Base-by-base conservation (phyloP, 305 asterid species). In the Stenogyne calaminthoides region DNA sequence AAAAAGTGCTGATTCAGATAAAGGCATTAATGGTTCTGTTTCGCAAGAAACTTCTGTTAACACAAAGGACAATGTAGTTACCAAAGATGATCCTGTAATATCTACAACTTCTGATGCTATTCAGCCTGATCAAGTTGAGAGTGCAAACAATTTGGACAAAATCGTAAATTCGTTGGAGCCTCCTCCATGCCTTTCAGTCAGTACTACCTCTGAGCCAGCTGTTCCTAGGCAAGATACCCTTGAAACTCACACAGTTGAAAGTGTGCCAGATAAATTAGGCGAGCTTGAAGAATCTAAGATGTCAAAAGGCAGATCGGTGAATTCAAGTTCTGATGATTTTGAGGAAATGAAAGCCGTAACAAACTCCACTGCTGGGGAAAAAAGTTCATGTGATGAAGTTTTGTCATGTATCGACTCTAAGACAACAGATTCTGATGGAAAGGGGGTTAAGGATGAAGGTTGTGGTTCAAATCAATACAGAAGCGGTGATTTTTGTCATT, bases 261-360 rank as follows among this genome's bases (percentile, higher is more conserved):
- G 73, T 76, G 77, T 80, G 47, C 69, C 85, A 0, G 85, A 80
- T 78, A 84, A 85, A 69, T 18, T 69, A 29, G 79, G 61, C 52
- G 74, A 77, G 2, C 73, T 27, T 59, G 84, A 83, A 78, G 81
- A 70, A 59, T 72, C 73, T 14, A 80, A 75, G 74, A 34, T 72
- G n/a, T 67, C 81, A 27, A 82, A 80, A 32, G 82, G 54, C 22
- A 76, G 27, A 58, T 70, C 80, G 60, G 6, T 65, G 49, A 64
- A 84, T 78, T 72, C 86, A 76, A 73, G 78, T 85, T 78, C 83
- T 76, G 87, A 81, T 81, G 80, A 75, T 72, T 77, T 70, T 40
- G 80, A 72, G 76, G 87, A 80, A 52, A 58, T 39, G 60, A 75
- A 74, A 64, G 61, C 84, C 6, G 55, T 47, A 27, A 8, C 42